A percentile compares a stretch with the other conserved stretches of the same genome.
Evolutionary conservation across 495 filamentous ascomycete genomes (phyloP).

Genomic region (Hyaloscypha hepaticicola): DNA sequence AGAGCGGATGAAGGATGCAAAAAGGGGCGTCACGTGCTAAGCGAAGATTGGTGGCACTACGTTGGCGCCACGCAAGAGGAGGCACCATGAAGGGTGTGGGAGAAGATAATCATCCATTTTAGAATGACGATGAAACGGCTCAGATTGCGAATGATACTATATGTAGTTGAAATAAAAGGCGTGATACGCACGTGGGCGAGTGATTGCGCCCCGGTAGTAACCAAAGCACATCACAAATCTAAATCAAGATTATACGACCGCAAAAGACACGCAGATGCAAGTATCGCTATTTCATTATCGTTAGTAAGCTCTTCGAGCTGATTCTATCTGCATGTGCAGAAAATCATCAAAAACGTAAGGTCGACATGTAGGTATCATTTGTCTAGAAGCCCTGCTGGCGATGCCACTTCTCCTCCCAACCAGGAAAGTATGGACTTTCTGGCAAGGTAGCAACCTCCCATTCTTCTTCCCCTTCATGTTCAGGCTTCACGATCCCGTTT

Average conservation of each 20-base stretch:
- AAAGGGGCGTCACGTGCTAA: background rate
- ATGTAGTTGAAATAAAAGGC: background rate
- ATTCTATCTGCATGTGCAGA: background rate
- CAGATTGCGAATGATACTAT: background rate
- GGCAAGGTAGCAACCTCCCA: slow-evolving; percentile 79
- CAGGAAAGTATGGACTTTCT: slow-evolving; percentile 77
- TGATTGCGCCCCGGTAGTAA: background rate
- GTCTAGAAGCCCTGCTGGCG: slow-evolving; percentile 63
- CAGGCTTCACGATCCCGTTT: slow-evolving; percentile 53
- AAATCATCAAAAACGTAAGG: background rate
- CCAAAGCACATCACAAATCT: background rate
- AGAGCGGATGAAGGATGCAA: background rate
- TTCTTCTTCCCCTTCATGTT: slow-evolving; percentile 41
- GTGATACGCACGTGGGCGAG: background rate
- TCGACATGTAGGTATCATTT: background rate
- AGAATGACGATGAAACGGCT: background rate
- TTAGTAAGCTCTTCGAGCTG: background rate
- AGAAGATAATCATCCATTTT: background rate
- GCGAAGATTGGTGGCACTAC: background rate
- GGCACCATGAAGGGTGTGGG: background rate
- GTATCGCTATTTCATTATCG: background rate
- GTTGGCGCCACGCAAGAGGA: background rate
- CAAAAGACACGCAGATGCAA: background rate
- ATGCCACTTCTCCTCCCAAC: slow-evolving; percentile 85
- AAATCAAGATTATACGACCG: background rate